phyloP scores from a whole-genome alignment of 495 filamentous ascomycete genomes.

The Apodospora peruviana region DNA sequence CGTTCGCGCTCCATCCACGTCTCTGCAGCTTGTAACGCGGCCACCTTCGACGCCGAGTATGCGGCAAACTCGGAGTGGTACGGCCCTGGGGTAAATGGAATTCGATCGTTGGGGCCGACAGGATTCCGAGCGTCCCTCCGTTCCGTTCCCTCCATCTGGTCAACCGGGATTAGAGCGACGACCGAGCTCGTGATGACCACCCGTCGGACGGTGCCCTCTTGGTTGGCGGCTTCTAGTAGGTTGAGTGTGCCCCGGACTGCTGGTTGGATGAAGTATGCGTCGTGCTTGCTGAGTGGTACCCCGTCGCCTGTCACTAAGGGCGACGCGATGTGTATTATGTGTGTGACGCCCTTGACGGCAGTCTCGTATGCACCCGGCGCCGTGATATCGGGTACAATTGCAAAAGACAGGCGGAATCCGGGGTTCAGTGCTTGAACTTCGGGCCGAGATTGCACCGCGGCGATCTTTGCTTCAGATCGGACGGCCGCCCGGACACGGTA shows the following conservation, averaged over 20 bases:
- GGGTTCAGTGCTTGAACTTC: slow-evolving; percentile 23
- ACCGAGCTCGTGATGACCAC: slow-evolving; percentile 51
- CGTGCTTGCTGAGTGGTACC: slow-evolving; percentile 33
- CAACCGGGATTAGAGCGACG: slow-evolving; percentile 25
- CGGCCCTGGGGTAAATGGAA: slow-evolving; percentile 26
- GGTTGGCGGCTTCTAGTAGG: slow-evolving; percentile 61
- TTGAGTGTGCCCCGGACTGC: slow-evolving; percentile 70
- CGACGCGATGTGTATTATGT: slow-evolving; percentile 50
- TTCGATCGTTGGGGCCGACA: slow-evolving; percentile 21
- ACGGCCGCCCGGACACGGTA: slow-evolving; percentile 44
- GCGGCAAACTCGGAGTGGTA: slow-evolving; percentile 30
- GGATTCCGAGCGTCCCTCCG: slow-evolving; percentile 3
- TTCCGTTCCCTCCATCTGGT: slow-evolving; percentile 17
- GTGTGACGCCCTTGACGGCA: slow-evolving; percentile 40
- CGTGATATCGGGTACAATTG: slow-evolving; percentile 43
- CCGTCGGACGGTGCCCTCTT: slow-evolving; percentile 56
- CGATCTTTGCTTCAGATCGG: slow-evolving; percentile 30
- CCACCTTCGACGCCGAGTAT: slow-evolving; percentile 37
- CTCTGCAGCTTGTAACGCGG: slow-evolving; percentile 38
- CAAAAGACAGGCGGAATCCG: slow-evolving; percentile 30
- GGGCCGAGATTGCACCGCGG: slow-evolving; percentile 21
- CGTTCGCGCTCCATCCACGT: slow-evolving; percentile 33
- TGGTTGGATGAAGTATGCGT: slow-evolving; percentile 63
- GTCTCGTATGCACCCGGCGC: slow-evolving; percentile 38
- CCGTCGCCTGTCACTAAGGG: slow-evolving; percentile 50